phyloP scores from a whole-genome alignment of 192 early-diverging fungal species.

The Phycomyces blakesleeanus region DNA sequence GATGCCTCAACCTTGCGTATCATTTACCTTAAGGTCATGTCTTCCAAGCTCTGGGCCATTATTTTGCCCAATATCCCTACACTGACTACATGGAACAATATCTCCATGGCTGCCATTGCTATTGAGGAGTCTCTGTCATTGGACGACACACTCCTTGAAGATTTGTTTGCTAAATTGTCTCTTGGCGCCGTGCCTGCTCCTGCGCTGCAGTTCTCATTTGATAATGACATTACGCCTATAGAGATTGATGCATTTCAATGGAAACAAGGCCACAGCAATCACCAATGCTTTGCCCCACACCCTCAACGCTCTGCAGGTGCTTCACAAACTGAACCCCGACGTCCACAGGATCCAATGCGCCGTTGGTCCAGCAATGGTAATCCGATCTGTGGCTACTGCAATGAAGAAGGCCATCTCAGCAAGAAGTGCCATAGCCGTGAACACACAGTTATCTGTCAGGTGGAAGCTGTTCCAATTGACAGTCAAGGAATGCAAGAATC shows the following conservation, averaged over 20 bases:
- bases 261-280: background rate
- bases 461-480: background rate
- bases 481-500: background rate
- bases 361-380: background rate
- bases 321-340: background rate
- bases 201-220: background rate
- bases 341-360: background rate
- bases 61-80: background rate
- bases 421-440: background rate
- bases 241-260: slow-evolving; percentile 1
- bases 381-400: slow-evolving; percentile 6
- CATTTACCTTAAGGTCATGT: background rate
- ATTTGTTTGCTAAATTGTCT: background rate
- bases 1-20: background rate
- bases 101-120: background rate
- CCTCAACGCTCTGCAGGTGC: background rate
- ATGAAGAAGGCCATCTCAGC: background rate
- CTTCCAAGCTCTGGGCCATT: background rate
- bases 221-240: background rate
- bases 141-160: background rate
- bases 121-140: background rate
- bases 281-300: too few relatives aligned
- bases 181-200: background rate
- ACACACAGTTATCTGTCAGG: background rate
- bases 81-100: background rate